Conservation (phyloP, 2,329 filamentous ascomycete genomes). For the Reticulascus tulasneorum region DNA sequence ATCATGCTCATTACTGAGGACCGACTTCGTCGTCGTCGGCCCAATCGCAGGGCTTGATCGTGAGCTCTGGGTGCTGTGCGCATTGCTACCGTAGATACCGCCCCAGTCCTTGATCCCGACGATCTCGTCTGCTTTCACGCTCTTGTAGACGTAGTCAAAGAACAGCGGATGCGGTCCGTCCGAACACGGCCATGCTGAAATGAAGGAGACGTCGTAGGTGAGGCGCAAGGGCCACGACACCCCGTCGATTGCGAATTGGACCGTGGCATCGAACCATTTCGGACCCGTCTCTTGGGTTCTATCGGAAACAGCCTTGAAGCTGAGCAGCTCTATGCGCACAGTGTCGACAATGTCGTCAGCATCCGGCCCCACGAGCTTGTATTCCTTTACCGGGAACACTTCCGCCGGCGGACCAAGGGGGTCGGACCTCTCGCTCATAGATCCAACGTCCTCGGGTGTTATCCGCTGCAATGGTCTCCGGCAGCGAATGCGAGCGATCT, state of each 20-base stretch:
- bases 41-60: conserved; percentile 29
- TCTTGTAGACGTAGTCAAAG: conserved; percentile 63
- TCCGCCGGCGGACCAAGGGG: conserved; percentile 62
- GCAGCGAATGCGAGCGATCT: conserved; percentile 67
- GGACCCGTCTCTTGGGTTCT: conserved; percentile 27
- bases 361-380: conserved; percentile 56
- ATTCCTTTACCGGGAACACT: conserved; percentile 64
- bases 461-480: conserved; percentile 54
- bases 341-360: conserved; percentile 57
- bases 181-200: conserved; percentile 61
- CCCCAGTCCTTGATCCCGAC: conserved; percentile 66
- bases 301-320: conserved; percentile 44
- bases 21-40: conserved; percentile 12
- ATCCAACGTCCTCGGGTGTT: conserved; percentile 55
- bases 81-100: conserved; percentile 29
- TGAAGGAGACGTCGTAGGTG: conserved; percentile 61
- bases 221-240: conserved; percentile 61
- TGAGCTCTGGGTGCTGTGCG: conserved; percentile 23
- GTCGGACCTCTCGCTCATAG: conserved; percentile 65
- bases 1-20: conserved; percentile 34
- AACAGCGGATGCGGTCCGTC: conserved; percentile 66
- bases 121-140: conserved; percentile 60
- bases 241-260: conserved; percentile 62
- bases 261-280: conserved; percentile 53
- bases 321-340: conserved; percentile 66